A percentile compares a stretch with the other conserved stretches of the same genome.
Evolutionary conservation across 129 eudicot species (phyloP).

Genomic region (Chrysanthemum seticuspe): DNA sequence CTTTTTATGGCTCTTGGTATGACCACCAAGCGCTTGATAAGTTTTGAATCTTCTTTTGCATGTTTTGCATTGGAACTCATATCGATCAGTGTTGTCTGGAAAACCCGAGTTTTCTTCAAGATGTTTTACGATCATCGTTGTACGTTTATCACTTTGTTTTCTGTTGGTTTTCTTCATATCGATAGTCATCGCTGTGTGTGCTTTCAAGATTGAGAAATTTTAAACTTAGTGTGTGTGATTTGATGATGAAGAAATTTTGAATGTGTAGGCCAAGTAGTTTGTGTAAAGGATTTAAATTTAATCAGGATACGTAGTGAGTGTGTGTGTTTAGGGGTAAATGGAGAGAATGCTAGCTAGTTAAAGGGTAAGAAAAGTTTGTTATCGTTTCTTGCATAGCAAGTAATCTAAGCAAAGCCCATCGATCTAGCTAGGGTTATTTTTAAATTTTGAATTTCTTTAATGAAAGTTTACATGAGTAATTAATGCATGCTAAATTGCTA

Average conservation of each 20-base stretch:
- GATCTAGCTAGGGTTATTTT: too few species aligned
- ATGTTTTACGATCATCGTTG: background rate
- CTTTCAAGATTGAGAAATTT: background rate
- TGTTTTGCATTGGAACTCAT: conserved; percentile 23
- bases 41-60: conserved; percentile 14
- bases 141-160: background rate
- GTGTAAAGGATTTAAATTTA: too few species aligned
- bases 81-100: background rate
- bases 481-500: too few species aligned
- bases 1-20: conserved; percentile 20
- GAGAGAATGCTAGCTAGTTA: too few species aligned
- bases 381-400: background rate
- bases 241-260: too few species aligned
- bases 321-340: background rate
- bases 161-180: background rate
- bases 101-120: background rate
- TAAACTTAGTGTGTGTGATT: background rate
- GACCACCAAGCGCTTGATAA: conserved; percentile 32
- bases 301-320: background rate
- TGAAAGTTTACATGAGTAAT: background rate
- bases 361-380: too few species aligned
- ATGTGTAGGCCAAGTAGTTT: too few species aligned
- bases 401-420: too few species aligned
- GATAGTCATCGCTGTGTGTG: background rate
- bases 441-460: too few species aligned